Percentiles rank a stretch among this genome's conserved stretches.
Evolutionary conservation across 2,329 filamentous ascomycete genomes (phyloP).

Genomic region (Talaromyces pinophilus): DNA sequence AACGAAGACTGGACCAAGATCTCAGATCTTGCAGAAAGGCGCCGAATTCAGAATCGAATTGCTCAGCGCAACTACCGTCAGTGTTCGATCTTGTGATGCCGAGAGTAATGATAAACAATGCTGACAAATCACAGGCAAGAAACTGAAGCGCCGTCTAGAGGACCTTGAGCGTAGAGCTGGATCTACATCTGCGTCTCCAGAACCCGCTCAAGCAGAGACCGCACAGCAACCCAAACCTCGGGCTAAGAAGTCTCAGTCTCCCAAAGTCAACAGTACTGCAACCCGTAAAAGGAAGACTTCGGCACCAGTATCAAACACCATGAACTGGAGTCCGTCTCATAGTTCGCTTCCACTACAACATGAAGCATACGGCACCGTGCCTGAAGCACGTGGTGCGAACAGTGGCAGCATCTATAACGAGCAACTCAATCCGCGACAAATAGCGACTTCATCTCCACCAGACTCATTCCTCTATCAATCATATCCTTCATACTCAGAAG

Average conservation of each 20-base stretch:
- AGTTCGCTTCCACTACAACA: neutral
- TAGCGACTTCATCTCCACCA: conserved; percentile 60
- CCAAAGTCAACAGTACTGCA: conserved; percentile 24
- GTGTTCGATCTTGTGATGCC: conserved; percentile 30
- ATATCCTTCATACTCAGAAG: conserved; percentile 43
- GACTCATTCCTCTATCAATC: conserved; percentile 53
- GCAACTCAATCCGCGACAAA: conserved; percentile 57
- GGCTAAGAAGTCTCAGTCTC: conserved; percentile 29
- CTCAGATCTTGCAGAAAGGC: conserved; percentile 89
- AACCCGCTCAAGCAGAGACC: conserved; percentile 58
- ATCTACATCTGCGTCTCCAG: conserved; percentile 62
- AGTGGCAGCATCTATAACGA: neutral
- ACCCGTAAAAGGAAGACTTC: conserved; percentile 22
- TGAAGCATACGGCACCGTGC: neutral
- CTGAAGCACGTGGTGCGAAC: conserved; percentile 7
- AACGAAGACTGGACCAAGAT: conserved; percentile 99
- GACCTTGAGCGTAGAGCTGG: conserved; percentile 64
- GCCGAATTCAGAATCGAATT: conserved; percentile 95
- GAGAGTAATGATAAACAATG: neutral
- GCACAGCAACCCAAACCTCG: conserved; percentile 35
- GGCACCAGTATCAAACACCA: conserved; percentile 51
- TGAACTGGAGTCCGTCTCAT: neutral
- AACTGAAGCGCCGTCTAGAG: conserved; percentile 67
- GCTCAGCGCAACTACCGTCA: conserved; percentile 95
- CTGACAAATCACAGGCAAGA: conserved; percentile 55